Evolutionary conservation across 257 asterid genomes (phyloP).

Genomic region (Haberlea rhodopensis): DNA sequence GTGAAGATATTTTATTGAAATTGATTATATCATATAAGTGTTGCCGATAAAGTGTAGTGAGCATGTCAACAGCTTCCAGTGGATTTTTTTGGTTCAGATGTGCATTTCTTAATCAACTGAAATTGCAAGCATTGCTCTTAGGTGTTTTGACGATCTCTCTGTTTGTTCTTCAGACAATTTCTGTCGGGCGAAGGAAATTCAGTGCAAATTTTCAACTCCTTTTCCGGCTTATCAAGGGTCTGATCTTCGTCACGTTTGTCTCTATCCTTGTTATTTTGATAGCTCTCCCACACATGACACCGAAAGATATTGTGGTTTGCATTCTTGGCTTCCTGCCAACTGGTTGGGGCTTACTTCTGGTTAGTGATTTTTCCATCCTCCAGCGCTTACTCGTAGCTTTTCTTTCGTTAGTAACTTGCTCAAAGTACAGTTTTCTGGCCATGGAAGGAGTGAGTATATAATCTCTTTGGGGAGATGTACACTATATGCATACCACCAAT

Average conservation of each 20-base stretch:
- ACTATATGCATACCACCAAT: too few relatives aligned
- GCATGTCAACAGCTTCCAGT: too few relatives aligned
- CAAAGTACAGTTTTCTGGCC: too few relatives aligned
- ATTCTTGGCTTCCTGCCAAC: slow-evolving; percentile 47
- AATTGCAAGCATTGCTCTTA: neutral
- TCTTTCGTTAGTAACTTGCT: neutral
- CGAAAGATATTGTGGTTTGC: slow-evolving; percentile 36
- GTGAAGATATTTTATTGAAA: too few relatives aligned
- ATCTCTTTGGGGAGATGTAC: too few relatives aligned
- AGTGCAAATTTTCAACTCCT: slow-evolving; percentile 43
- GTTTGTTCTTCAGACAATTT: slow-evolving; percentile 32
- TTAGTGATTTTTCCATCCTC: slow-evolving; percentile 23
- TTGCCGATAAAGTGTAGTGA: too few relatives aligned
- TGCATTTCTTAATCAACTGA: neutral
- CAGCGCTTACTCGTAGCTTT: too few relatives aligned
- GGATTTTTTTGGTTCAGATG: neutral
- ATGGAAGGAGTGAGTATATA: too few relatives aligned
- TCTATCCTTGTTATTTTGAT: slow-evolving; percentile 31
- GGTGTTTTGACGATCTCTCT: slow-evolving; percentile 4
- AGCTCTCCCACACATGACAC: slow-evolving; percentile 34
- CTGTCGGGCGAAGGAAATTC: slow-evolving; percentile 40
- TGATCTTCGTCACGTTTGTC: slow-evolving; percentile 35
- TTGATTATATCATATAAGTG: too few relatives aligned
- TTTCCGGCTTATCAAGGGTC: slow-evolving; percentile 41
- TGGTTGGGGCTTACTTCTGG: slow-evolving; percentile 47